These are phyloP conservation scores for Zymoseptoria ardabiliae DNA, from an alignment of 2,329 filamentous ascomycete species.

Conservation along the genomic window DNA sequence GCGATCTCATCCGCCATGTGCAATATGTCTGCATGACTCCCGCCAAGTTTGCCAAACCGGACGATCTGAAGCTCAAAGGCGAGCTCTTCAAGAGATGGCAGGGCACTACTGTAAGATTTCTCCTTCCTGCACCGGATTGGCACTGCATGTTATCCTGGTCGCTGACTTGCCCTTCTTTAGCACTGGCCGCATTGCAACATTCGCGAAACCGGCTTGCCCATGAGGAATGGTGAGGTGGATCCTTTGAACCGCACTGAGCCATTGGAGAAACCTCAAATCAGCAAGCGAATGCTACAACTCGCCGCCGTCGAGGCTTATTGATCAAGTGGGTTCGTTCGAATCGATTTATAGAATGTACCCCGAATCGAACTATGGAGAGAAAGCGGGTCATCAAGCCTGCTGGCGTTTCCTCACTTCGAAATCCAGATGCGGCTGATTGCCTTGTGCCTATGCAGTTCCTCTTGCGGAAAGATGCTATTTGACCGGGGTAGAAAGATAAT, in stretches of 20 bases:
- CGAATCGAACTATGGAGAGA: too few relatives aligned
- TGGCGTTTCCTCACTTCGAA: too few relatives aligned
- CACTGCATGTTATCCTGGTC: neutral
- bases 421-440: too few relatives aligned
- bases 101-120: constrained; percentile 27
- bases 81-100: constrained; percentile 29
- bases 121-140: neutral
- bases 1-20: constrained; percentile 23
- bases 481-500: too few relatives aligned
- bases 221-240: constrained; percentile 32
- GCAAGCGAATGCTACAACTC: constrained; percentile 29
- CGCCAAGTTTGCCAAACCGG: constrained; percentile 31
- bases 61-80: constrained; percentile 31
- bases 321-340: neutral
- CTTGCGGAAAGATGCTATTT: too few relatives aligned
- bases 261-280: constrained; percentile 33
- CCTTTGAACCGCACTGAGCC: constrained; percentile 33
- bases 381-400: too few relatives aligned
- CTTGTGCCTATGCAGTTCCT: too few relatives aligned
- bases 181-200: constrained; percentile 29
- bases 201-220: constrained; percentile 30
- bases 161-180: neutral
- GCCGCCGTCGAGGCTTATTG: constrained; percentile 30
- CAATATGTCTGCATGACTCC: constrained; percentile 31
- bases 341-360: too few relatives aligned